phyloP scores from a whole-genome alignment of 2,329 filamentous ascomycete species.

The Cladophialophora yegresii region DNA sequence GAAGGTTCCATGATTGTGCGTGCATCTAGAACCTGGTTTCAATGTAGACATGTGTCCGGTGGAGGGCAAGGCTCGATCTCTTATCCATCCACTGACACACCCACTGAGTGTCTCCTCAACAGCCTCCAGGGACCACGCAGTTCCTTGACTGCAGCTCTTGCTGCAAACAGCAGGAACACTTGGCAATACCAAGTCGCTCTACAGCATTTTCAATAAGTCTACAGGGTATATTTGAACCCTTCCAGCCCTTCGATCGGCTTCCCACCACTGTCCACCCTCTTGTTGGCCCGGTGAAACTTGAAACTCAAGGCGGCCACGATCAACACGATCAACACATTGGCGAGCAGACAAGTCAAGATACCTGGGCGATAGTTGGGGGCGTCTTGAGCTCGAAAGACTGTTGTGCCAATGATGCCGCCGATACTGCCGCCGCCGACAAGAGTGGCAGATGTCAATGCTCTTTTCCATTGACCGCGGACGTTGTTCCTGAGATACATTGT shows the following conservation, averaged over 20 bases:
- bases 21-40: background rate
- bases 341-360: slow-evolving; percentile 11
- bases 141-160: background rate
- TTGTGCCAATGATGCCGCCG: slow-evolving; percentile 7
- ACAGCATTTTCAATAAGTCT: slow-evolving; percentile 1
- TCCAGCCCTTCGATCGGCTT: slow-evolving; percentile 53
- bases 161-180: background rate
- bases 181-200: background rate
- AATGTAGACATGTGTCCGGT: slow-evolving; percentile 9
- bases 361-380: slow-evolving; percentile 5
- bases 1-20: background rate
- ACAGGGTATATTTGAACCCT: slow-evolving; percentile 44
- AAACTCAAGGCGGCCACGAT: slow-evolving; percentile 20
- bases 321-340: slow-evolving; percentile 24
- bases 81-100: background rate
- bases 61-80: background rate
- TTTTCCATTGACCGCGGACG: slow-evolving; percentile 8
- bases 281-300: slow-evolving; percentile 28
- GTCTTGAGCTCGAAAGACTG: slow-evolving; percentile 4
- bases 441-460: slow-evolving; percentile 2
- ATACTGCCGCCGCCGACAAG: slow-evolving; percentile 6
- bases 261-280: slow-evolving; percentile 44
- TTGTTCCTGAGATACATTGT: slow-evolving; percentile 2
- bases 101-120: background rate
- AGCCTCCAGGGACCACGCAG: background rate